Base-by-base conservation (phyloP, 2,329 filamentous ascomycete species). In the Camillea tinctor region DNA sequence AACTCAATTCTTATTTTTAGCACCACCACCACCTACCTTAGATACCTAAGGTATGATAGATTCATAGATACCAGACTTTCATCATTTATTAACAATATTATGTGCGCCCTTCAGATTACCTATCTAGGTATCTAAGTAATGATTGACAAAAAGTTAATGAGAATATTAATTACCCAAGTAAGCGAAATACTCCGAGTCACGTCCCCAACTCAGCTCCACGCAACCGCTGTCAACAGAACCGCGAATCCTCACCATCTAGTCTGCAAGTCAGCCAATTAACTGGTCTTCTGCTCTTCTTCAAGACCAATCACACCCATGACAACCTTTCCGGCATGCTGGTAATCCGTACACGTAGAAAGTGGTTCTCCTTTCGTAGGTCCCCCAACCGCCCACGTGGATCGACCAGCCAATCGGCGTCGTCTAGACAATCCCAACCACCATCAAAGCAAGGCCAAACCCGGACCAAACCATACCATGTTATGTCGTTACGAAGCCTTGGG, bases 371-470 rank as follows among this genome's bases (percentile, higher is more conserved):
- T 63, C 53, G 57, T 19, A 61, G 60, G 59, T 61, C 60, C 20
- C 58, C 52, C 53, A 56, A 36, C 52, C 55, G 55, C 55, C 51
- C 64, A 66, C 64, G 64, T 66, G 64, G 63, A 58, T 59, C 50
- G 52, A 52, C 60, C 59, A 53, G 56, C 65, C 65, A 66, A 65
- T 66, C 49, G 54, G 49, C 20, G 51, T 52, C 50, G 19, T 23
- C 36, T 55, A n/a, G 22, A 54, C 50, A 17, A 54, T 52, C 24
- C 58, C 24, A 59, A 56, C 58, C 56, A 58, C 36, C 36, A 44
- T 60, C 50, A 59, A 44, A 52, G 54, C 21, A 53, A 57, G 30
- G 51, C 56, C 55, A 57, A 49, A 55, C 49, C 36, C 55, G 11
- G 36, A 44, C 15, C 36, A 44, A 11, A 44, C 36, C 36, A n/a